phyloP scores from a whole-genome alignment of 1,284 basidiomycete genomes.

The Sphaerobolus stellatus region DNA sequence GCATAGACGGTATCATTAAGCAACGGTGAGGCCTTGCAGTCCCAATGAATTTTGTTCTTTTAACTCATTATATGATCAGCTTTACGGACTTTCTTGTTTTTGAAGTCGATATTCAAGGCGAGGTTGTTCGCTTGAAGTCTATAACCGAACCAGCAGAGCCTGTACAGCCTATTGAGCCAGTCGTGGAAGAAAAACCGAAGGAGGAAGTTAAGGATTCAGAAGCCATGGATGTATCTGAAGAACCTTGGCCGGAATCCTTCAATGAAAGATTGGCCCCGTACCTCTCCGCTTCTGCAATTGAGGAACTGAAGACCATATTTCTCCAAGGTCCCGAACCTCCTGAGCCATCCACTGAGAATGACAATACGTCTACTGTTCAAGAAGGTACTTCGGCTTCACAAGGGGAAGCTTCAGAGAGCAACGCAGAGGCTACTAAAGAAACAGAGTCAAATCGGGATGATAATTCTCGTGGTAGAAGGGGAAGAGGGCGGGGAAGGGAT shows the following conservation, averaged over 20 bases:
- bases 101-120: constrained; percentile 79
- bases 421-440: constrained; percentile 17
- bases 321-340: constrained; percentile 75
- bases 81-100: constrained; percentile 94
- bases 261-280: constrained; percentile 46
- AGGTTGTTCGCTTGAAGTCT: constrained; percentile 76
- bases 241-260: constrained; percentile 11
- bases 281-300: constrained; percentile 60
- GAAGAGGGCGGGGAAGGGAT: constrained; percentile 28
- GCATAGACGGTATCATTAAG: constrained; percentile 90
- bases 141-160: constrained; percentile 60
- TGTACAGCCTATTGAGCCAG: constrained; percentile 21
- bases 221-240: constrained; percentile 8
- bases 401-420: too few relatives aligned
- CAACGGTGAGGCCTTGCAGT: constrained; percentile 62
- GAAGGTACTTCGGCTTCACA: too few relatives aligned
- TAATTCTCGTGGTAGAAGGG: constrained; percentile 18
- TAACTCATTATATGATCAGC: constrained; percentile 40
- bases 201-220: constrained; percentile 7
- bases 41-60: not conserved
- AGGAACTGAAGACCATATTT: constrained; percentile 68
- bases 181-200: constrained; percentile 13
- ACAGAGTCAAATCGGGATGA: constrained; percentile 11
- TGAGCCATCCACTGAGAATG: constrained; percentile 55
- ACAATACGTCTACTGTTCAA: too few relatives aligned